phyloP scores from a whole-genome alignment of 164 flowering plant species.

The Vitis cinerea region DNA sequence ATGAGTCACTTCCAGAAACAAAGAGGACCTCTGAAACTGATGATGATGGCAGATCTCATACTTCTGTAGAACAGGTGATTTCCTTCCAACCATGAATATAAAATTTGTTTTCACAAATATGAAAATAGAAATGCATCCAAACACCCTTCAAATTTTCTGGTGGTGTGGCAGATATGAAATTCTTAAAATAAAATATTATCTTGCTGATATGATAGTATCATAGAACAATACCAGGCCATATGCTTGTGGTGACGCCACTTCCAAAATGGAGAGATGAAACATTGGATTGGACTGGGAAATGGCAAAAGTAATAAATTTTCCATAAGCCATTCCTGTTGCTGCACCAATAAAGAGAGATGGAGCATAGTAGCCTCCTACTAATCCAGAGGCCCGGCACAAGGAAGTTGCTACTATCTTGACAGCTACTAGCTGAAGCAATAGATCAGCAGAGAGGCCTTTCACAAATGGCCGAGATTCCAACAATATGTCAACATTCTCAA shows the following conservation, averaged over 20 bases:
- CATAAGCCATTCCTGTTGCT: conserved; percentile 96
- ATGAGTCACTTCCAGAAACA: conserved; percentile 2
- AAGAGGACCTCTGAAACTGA: not conserved
- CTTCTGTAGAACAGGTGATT: not conserved
- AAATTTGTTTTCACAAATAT: not conserved
- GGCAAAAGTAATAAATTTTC: conserved; percentile 53
- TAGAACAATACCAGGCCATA: conserved; percentile 80
- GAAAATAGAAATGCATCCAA: not conserved
- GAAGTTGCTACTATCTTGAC: conserved; percentile 83
- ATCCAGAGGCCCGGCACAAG: conserved; percentile 81
- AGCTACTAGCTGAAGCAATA: conserved; percentile 77
- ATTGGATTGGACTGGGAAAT: conserved; percentile 53
- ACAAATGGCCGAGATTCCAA: conserved; percentile 80
- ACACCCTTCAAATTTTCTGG: not conserved
- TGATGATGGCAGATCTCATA: not conserved
- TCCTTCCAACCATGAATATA: not conserved
- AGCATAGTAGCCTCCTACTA: conserved; percentile 97
- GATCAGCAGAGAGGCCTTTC: conserved; percentile 59
- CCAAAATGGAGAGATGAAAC: conserved; percentile 63
- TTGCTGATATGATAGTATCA: not conserved
- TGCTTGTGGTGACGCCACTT: conserved; percentile 97
- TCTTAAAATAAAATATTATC: not conserved
- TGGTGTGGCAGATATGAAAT: not conserved
- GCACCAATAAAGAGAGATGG: conserved; percentile 96
- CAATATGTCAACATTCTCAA: conserved; percentile 84